phyloP scores from a whole-genome alignment of 331 rosid genomes.

The Malus hybrid region DNA sequence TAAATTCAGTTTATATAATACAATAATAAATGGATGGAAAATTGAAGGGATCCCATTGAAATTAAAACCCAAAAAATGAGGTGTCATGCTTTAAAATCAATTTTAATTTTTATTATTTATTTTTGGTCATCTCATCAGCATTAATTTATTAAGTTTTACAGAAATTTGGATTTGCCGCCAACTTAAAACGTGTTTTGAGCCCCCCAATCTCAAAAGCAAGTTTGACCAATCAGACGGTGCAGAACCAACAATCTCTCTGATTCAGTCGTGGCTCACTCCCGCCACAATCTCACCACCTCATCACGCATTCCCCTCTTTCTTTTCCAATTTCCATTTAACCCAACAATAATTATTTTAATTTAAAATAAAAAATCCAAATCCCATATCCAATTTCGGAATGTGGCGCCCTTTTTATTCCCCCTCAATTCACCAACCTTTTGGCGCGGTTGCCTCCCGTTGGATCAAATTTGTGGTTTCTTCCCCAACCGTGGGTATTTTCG shows the following conservation, averaged over 20 bases:
- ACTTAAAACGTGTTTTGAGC: background rate
- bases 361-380: background rate
- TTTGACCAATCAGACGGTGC: conserved; percentile 24
- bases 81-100: background rate
- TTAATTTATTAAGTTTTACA: too few species aligned
- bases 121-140: too few species aligned
- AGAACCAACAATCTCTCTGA: background rate
- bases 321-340: background rate
- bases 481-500: conserved; percentile 25
- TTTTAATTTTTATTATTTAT: too few species aligned
- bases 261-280: background rate
- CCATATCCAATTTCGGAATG: background rate
- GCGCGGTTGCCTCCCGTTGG: conserved; percentile 30
- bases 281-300: background rate
- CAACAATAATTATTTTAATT: background rate
- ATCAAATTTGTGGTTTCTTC: background rate
- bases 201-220: background rate
- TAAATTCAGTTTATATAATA: background rate
- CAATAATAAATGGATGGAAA: background rate
- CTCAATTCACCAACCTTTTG: conserved; percentile 29
- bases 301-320: background rate
- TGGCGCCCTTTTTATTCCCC: conserved; percentile 40
- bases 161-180: conserved; percentile 9
- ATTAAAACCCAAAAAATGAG: background rate
- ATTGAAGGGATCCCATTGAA: background rate